Percentiles rank a stretch among this genome's conserved stretches.
phyloP scores from a whole-genome alignment of 805 yeast species.

The Myxozyma nipponensis region DNA sequence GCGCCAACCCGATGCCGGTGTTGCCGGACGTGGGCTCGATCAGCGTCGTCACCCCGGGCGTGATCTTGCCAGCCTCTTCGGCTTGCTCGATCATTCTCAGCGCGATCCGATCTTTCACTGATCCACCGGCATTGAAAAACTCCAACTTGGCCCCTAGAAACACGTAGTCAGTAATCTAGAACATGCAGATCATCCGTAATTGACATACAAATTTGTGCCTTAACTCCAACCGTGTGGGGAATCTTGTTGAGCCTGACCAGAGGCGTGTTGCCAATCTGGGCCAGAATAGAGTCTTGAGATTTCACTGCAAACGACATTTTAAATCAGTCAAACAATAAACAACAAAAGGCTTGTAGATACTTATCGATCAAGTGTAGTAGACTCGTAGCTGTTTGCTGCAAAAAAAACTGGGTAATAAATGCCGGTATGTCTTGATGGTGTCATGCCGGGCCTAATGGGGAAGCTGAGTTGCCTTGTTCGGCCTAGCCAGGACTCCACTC shows the following conservation, averaged over 20 bases:
- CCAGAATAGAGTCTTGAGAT: slow-evolving; percentile 54
- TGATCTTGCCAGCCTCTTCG: slow-evolving; percentile 68
- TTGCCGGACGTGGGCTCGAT: slow-evolving; percentile 91
- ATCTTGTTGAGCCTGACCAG: slow-evolving; percentile 67
- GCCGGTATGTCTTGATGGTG: too few species aligned
- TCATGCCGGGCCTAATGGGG: background rate
- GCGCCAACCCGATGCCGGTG: slow-evolving; percentile 86
- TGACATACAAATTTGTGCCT: slow-evolving; percentile 46
- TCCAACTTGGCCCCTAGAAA: slow-evolving; percentile 69
- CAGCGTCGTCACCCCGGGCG: slow-evolving; percentile 66
- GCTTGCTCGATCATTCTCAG: slow-evolving; percentile 83
- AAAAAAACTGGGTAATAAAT: too few species aligned
- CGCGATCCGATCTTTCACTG: slow-evolving; percentile 86
- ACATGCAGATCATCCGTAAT: too few species aligned
- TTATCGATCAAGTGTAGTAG: too few species aligned
- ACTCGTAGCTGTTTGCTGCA: too few species aligned
- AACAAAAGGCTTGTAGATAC: too few species aligned
- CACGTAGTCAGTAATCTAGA: background rate
- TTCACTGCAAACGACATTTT: slow-evolving; percentile 36
- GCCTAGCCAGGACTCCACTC: background rate
- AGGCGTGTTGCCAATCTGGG: slow-evolving; percentile 84
- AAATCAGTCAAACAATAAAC: background rate
- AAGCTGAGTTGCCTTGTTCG: background rate
- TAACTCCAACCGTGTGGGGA: slow-evolving; percentile 71
- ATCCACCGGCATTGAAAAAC: slow-evolving; percentile 83